Base-by-base conservation (phyloP, 2,329 filamentous ascomycete species). In the Raffaelea albimanens region DNA sequence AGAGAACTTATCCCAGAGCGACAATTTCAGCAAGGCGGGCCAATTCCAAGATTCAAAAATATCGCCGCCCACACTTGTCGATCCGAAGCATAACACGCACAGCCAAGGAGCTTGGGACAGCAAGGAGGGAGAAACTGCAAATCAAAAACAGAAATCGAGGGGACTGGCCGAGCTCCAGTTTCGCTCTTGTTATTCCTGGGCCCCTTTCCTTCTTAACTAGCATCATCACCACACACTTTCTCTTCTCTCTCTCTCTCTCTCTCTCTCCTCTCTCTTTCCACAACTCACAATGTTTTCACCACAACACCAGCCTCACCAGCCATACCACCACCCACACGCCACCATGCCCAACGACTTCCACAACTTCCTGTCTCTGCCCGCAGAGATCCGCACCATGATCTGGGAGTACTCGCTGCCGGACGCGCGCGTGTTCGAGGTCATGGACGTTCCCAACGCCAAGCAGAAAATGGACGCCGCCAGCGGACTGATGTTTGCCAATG, bases 401-500 rank as follows among this genome's bases (percentile, higher is more conserved):
- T 73, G 70, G 70, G 62, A 64, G 36, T 65, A 65, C 51, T 63
- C 69, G 2, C 61, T 72, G 29, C 70, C 70, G 1, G 67, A 69
- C 33, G 51, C 65, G 3, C 66, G 69, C 34, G 68, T 71, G 3
- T 71, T 69, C 55, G 70, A 72, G 53, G 63, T 72, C 10, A 60
- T 72, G 50, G 70, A 72, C 51, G 67, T 67, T 14, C 69, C 69
- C 14, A 63, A 63, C 51, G 62, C 68, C 13, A 61, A 59, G 45
- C 63, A 65, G 34, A 61, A 64, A 40, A 67, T 66, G 21, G 59
- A 61, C 3, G 61, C 69, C 3, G 61, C 63, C n/a, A 58, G 63
- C 33, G 68, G 67, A 43, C 58, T 73, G 36, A 67, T 69, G 63
- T 73, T 72, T 52, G 68, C 69, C 47, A 70, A 72, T 50, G 57